phyloP scores from a whole-genome alignment of 2,329 filamentous ascomycete genomes.

The Pseudogymnoascus sp. region DNA sequence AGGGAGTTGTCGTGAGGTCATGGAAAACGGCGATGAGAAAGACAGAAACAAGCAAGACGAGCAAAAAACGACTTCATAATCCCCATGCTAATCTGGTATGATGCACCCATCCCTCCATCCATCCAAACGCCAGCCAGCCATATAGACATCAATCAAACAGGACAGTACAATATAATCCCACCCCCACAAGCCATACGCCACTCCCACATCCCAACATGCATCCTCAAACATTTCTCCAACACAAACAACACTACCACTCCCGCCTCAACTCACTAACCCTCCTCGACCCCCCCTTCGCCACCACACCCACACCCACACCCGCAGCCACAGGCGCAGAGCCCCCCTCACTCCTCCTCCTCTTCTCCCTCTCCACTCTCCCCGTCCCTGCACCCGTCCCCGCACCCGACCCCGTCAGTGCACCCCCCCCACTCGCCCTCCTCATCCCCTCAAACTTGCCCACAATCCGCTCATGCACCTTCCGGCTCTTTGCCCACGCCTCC shows the following conservation, averaged over 20 bases:
- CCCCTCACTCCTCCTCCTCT: neutral
- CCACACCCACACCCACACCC: neutral
- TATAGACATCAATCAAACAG: neutral
- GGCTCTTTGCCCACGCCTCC: conserved; percentile 40
- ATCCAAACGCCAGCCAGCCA: neutral
- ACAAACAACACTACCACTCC: neutral
- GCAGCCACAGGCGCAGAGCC: neutral
- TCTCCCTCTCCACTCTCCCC: neutral
- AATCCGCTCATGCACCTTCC: conserved; percentile 34
- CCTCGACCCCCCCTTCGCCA: neutral
- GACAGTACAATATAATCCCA: neutral
- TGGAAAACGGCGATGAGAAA: neutral
- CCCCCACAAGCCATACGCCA: neutral
- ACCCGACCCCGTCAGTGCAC: neutral
- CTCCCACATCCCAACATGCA: neutral
- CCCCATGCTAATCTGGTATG: neutral
- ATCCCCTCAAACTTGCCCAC: conserved; percentile 22
- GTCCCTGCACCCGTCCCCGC: too few species aligned
- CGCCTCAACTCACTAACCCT: neutral
- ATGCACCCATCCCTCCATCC: neutral
- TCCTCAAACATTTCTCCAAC: neutral
- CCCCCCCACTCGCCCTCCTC: conserved; percentile 9
- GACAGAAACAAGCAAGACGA: neutral
- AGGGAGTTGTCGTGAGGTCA: too few species aligned
- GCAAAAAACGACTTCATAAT: neutral